Evolutionary conservation across 495 filamentous ascomycete genomes (phyloP), one percentile per base, ranked within the genome.

Genomic region (Hyaloscypha bicolor): DNA sequence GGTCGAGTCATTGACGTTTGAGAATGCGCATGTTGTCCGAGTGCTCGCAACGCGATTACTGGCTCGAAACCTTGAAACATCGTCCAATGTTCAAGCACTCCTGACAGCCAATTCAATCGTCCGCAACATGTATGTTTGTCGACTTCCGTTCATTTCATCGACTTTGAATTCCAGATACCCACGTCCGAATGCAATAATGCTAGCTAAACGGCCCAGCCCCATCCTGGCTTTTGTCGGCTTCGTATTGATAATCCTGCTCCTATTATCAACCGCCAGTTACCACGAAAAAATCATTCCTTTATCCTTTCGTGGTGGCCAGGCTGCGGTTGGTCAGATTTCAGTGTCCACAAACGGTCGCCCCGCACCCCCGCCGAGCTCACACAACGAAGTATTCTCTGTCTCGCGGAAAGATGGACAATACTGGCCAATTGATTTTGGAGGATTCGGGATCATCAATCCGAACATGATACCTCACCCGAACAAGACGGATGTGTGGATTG

Each of bases 391-490:
- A 21, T 79, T 74, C 67, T 85, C 83, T 0, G 35, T 72, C 31
- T 82, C 80, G 8, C 81, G 76, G 25, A 16, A 69, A 1, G 74
- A 83, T 64, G 66, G 66, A 37, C 75, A 71, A 35, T 83, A 75
- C 71, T 85, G 82, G 65, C 61, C 59, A 42, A 76, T 86, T 72
- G 70, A 75, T 9, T 82, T 84, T 69, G 80, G 71, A 57, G 63
- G 68, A 35, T 55, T 69, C 6, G 51, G 62, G 11, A 75, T 75
- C 62, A 78, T 80, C 45, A 86, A 86, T 62, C 83, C 85, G 39
- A 86, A 82, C 71, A 81, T 86, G 65, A 76, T 86, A 53, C 83
- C 85, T 4, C 84, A 85, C 63, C 83, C 80, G 2, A 70, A 67
- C 6, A 71, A 72, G 33, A 65, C 76, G 12, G 71, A 80, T 61